Percentiles rank a stretch among this genome's conserved stretches.
phyloP scores from a whole-genome alignment of 163 green algal genomes.

The Scenedesmus sp. region DNA sequence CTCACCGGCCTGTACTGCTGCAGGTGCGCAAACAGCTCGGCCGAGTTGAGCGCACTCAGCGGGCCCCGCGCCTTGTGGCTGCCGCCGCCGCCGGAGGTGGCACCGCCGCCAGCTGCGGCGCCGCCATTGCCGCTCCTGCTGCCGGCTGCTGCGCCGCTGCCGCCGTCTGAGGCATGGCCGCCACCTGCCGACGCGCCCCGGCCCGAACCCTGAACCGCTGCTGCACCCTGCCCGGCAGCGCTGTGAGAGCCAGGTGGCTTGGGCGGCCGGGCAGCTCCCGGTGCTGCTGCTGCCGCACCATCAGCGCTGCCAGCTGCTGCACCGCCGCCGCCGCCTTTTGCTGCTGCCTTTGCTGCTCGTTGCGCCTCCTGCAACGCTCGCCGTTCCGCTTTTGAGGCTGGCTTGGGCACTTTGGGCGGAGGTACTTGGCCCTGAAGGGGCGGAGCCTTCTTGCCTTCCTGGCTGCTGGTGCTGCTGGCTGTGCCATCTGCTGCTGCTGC shows the following conservation, averaged over 20 bases:
- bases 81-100: not conserved
- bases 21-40: conserved; percentile 93
- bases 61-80: conserved; percentile 59
- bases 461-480: not conserved
- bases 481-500: conserved; percentile 28
- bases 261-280: not conserved
- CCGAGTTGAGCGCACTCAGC: conserved; percentile 60
- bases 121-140: not conserved
- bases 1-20: conserved; percentile 79
- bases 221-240: conserved; percentile 2
- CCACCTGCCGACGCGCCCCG: conserved; percentile 1
- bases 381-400: conserved; percentile 84
- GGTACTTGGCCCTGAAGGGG: not conserved
- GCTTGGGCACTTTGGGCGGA: conserved; percentile 59
- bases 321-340: conserved; percentile 57
- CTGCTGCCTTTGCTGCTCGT: conserved; percentile 88
- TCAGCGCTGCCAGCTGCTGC: not conserved
- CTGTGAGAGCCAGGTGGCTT: not conserved
- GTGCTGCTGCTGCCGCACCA: conserved; percentile 17
- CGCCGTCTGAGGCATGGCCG: conserved; percentile 21
- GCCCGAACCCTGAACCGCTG: not conserved
- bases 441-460: not conserved
- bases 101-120: not conserved
- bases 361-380: conserved; percentile 91
- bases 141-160: not conserved